Evolutionary conservation across 1,139 yeast species (phyloP).

Genomic region (Magnusiomyces fungicola): DNA sequence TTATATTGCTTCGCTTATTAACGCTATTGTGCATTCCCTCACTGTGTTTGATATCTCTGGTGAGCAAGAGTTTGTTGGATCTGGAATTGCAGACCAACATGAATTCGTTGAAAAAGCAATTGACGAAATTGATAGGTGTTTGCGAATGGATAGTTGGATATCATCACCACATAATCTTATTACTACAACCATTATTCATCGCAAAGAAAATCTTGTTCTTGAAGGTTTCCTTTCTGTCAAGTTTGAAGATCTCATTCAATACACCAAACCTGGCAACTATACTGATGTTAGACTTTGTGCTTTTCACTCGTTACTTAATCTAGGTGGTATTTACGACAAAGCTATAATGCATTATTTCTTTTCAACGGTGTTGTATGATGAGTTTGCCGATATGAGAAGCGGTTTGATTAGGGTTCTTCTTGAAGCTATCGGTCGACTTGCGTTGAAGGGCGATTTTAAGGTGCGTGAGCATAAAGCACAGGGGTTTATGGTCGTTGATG

Average conservation of each 20-base stretch:
- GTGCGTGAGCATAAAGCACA: slow-evolving; percentile 12
- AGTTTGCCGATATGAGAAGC: slow-evolving; percentile 45
- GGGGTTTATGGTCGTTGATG: slow-evolving; percentile 18
- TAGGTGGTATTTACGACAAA: slow-evolving; percentile 71
- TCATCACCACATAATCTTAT: slow-evolving; percentile 63
- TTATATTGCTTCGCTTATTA: slow-evolving; percentile 55
- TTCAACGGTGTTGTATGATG: slow-evolving; percentile 49
- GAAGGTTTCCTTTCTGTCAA: slow-evolving; percentile 48
- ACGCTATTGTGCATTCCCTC: slow-evolving; percentile 44
- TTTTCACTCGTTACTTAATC: slow-evolving; percentile 55
- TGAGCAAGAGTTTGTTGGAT: slow-evolving; percentile 35
- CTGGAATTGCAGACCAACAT: slow-evolving; percentile 37
- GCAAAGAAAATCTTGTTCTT: slow-evolving; percentile 53
- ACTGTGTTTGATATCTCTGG: slow-evolving; percentile 20
- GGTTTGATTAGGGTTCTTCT: slow-evolving; percentile 44
- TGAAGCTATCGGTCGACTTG: slow-evolving; percentile 57
- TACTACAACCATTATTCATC: slow-evolving; percentile 50
- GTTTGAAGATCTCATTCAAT: slow-evolving; percentile 43
- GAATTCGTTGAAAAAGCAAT: slow-evolving; percentile 40
- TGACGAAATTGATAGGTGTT: slow-evolving; percentile 62
- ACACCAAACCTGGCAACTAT: slow-evolving; percentile 45
- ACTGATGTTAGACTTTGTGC: slow-evolving; percentile 59
- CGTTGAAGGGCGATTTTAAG: slow-evolving; percentile 45
- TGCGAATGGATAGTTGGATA: slow-evolving; percentile 79
- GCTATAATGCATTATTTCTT: slow-evolving; percentile 56